Evolutionary conservation across 2,329 filamentous ascomycete genomes (phyloP).

Genomic region (Colletotrichum sp.): DNA sequence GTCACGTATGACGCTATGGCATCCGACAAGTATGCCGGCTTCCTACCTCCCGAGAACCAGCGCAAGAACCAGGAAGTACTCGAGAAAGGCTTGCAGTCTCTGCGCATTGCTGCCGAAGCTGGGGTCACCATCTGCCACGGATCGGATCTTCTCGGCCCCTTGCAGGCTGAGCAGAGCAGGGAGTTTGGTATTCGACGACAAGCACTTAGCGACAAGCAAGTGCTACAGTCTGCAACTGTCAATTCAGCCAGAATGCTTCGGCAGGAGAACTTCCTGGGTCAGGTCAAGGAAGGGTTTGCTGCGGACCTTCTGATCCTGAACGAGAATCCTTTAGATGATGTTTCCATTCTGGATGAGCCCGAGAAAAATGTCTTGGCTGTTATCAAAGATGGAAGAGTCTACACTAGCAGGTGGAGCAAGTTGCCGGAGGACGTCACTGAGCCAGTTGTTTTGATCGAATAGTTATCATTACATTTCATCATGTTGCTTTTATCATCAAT

Average conservation of each 20-base stretch:
- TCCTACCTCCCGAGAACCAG: slow-evolving; percentile 46
- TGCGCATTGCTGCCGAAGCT: slow-evolving; percentile 54
- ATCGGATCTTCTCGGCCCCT: slow-evolving; percentile 39
- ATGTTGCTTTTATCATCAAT: background rate
- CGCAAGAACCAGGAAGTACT: slow-evolving; percentile 59
- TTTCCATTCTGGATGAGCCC: slow-evolving; percentile 52
- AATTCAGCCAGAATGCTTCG: slow-evolving; percentile 56
- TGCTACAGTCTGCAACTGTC: slow-evolving; percentile 39
- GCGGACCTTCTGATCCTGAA: slow-evolving; percentile 60
- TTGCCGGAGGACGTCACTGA: slow-evolving; percentile 24
- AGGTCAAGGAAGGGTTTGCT: slow-evolving; percentile 52
- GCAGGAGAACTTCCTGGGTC: slow-evolving; percentile 51
- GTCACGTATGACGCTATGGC: slow-evolving; percentile 57
- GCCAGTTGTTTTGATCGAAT: slow-evolving; percentile 1
- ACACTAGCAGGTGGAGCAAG: slow-evolving; percentile 30
- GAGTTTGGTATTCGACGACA: slow-evolving; percentile 35
- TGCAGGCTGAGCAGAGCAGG: slow-evolving; percentile 33
- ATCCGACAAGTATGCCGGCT: slow-evolving; percentile 44
- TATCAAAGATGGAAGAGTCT: slow-evolving; percentile 58
- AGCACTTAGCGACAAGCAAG: slow-evolving; percentile 25
- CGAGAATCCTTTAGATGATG: slow-evolving; percentile 59
- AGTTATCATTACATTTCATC: background rate
- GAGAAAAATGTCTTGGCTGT: slow-evolving; percentile 54
- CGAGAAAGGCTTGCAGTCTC: slow-evolving; percentile 45
- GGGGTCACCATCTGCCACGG: slow-evolving; percentile 63